Base-by-base conservation (phyloP, 2,329 filamentous ascomycete species). In the Exophiala lecanii-corni region DNA sequence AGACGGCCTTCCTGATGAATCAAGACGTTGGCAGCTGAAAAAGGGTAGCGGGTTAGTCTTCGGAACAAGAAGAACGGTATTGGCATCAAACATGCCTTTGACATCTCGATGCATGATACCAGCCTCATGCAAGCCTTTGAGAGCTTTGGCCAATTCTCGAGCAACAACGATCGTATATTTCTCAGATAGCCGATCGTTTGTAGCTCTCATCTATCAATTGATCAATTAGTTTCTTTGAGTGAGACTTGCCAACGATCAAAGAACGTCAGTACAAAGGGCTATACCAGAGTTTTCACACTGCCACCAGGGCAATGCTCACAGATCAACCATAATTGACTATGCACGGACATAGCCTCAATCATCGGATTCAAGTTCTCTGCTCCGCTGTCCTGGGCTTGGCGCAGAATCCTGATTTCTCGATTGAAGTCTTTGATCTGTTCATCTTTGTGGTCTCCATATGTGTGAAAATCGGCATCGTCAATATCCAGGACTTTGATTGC, bases 251-350 rank as follows among this genome's bases (percentile, higher is more conserved):
- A n/a, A 25, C 25, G 18, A 36, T 18, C n/a, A 9, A 12, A 31
- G 17, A 13, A 30, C 13, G 25, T 9, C 17, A 38, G 37, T 33
- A 15, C 19, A 45, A 9, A 23, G 15, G n/a, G 6, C 49, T 73
- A 69, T 71, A 81, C 78, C 55, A 83, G 57, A 6, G 79, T 82
- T 45, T 78, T 72, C 5, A 83, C 73, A 62, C 79, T 83, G 39
- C 79, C 79, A 52, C 79, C 79, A 18, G 79, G 79, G 49, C 78
- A 81, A 57, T 82, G 82, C 58, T 82, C 79, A 59, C 75, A 80
- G 41, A 83, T 72, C 49, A 83, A 73, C 79, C 79, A 83, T 16
- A 83, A 64, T 54, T 82, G 78, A 39, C 76, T 78, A 53, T 82
- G 77, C 16, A 82, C 73, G 3, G 77, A 73, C 33, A 81, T 74